phyloP scores from a whole-genome alignment of 768 basidiomycete genomes.

The Suillus subluteus region DNA sequence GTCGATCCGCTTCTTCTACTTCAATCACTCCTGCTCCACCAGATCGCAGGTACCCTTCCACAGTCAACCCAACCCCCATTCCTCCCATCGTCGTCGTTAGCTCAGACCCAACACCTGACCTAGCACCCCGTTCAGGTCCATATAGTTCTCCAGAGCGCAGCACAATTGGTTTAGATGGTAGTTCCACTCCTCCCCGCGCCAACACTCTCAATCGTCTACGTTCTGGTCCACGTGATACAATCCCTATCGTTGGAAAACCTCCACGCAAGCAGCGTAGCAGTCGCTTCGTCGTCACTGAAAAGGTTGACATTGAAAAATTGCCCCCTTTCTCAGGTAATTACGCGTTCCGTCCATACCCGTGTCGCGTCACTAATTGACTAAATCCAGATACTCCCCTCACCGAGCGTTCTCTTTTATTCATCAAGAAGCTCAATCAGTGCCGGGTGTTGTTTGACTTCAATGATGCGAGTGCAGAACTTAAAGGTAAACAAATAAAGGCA shows the following conservation, averaged over 20 bases:
- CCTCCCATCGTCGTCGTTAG: slow-evolving; percentile 90
- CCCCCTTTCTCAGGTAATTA: slow-evolving; percentile 81
- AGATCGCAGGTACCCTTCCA: slow-evolving; percentile 60
- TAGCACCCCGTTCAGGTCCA: slow-evolving; percentile 43
- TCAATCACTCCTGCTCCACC: slow-evolving; percentile 43
- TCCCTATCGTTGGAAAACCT: slow-evolving; percentile 94
- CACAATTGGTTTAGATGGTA: slow-evolving; percentile 49
- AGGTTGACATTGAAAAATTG: slow-evolving; percentile 93
- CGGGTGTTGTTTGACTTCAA: slow-evolving; percentile 98
- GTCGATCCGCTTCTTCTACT: slow-evolving; percentile 47
- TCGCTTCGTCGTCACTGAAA: slow-evolving; percentile 94
- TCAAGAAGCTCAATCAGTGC: slow-evolving; percentile 95
- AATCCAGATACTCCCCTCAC: slow-evolving; percentile 79
- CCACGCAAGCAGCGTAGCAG: slow-evolving; percentile 98
- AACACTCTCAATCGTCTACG: slow-evolving; percentile 75
- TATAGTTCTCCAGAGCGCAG: slow-evolving; percentile 52
- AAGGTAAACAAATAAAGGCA: slow-evolving; percentile 98
- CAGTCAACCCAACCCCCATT: slow-evolving; percentile 50
- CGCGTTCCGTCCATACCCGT: slow-evolving; percentile 30
- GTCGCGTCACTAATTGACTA: slow-evolving; percentile 17
- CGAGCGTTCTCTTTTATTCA: slow-evolving; percentile 89
- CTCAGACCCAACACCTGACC: slow-evolving; percentile 62
- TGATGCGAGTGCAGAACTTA: slow-evolving; percentile 92
- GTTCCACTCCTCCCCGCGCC: slow-evolving; percentile 64
- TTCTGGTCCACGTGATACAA: slow-evolving; percentile 91